A percentile compares a stretch with the other conserved stretches of the same genome.
Evolutionary conservation across 495 filamentous ascomycete species (phyloP).

Genomic region (Tuber melanosporum): DNA sequence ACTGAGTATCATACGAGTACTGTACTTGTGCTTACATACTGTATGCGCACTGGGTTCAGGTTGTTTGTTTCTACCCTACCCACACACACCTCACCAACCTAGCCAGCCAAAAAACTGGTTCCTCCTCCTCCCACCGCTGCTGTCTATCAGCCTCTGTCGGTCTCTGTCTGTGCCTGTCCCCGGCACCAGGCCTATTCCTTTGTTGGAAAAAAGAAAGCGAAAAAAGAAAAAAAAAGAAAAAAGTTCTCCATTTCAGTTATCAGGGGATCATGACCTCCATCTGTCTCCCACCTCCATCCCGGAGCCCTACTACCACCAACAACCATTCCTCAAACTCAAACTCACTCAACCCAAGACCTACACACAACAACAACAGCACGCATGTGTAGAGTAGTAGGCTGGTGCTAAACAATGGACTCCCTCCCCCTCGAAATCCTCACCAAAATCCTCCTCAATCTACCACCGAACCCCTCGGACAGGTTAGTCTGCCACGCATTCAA

Average conservation of each 20-base stretch:
- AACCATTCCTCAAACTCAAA: background rate
- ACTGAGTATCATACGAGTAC: background rate
- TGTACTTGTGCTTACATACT: background rate
- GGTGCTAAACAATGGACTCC: background rate
- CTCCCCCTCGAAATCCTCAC: constrained; percentile 3
- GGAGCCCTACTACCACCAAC: background rate
- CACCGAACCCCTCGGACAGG: constrained; percentile 9
- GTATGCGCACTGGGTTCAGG: background rate
- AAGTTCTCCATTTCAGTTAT: background rate
- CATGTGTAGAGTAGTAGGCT: background rate
- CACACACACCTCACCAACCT: background rate
- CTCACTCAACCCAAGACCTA: background rate
- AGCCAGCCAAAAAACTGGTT: background rate
- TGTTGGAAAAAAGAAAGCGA: background rate
- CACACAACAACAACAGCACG: background rate
- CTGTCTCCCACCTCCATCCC: background rate
- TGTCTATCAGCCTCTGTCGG: background rate
- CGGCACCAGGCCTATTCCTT: background rate
- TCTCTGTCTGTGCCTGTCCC: too few species aligned
- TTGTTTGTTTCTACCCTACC: background rate
- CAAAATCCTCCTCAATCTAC: constrained; percentile 3
- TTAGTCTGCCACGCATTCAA: constrained; percentile 28
- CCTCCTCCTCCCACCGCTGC: background rate
- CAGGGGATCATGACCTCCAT: background rate
- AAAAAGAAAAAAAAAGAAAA: background rate